Base-by-base conservation (phyloP, 495 filamentous ascomycete genomes). In the Penicillium coffeae region DNA sequence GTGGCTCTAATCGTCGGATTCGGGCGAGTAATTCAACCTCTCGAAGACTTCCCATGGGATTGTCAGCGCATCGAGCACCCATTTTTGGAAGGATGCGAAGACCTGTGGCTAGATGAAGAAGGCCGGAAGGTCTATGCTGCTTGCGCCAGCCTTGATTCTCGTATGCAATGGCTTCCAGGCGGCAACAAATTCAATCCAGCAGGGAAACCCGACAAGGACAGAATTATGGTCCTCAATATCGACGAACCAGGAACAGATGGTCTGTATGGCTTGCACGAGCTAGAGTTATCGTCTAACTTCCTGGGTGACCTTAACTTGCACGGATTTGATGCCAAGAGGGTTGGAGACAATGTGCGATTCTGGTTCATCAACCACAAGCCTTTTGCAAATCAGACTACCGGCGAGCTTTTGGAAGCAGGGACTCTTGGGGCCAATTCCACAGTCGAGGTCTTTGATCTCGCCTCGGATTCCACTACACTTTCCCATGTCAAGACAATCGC, bases 331-430 rank as follows among this genome's bases (percentile, higher is more conserved):
- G 47, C 34, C 6, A 42, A 22, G 18, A 32, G 27, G 7, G 22
- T 47, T 21, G 48, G 34, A 8, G 27, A 40, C 18, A n/a, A 14
- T 21, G 18, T 55, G 16, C 43, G 48, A 39, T 55, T 55, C 19
- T 55, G 52, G 52, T 3, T 55, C 13, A 48, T 50, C 12, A 55
- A 51, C 39, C 44, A 51, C 34, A 33, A 19, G 18, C 52, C 52
- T 21, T 36, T 5, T n/a, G 15, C 47, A 8, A 14, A 44, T 7
- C 12, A n/a, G 2, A 21, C 8, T 9, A 55, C 43, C 3, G 52
- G 48, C n/a, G 44, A 48, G 15, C 9, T 15, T 6, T 18, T 50
- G 7, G 39, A 48, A 21, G 47, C 35, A 16, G n/a, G 4, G 8
- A 30, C 25, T 8, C n/a, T 46, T 36, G 43, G 43, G 13, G 43